Evolutionary conservation across 148 eudicot genomes (phyloP), one percentile per base, ranked within the genome.

Genomic region (Nyssa sinensis): DNA sequence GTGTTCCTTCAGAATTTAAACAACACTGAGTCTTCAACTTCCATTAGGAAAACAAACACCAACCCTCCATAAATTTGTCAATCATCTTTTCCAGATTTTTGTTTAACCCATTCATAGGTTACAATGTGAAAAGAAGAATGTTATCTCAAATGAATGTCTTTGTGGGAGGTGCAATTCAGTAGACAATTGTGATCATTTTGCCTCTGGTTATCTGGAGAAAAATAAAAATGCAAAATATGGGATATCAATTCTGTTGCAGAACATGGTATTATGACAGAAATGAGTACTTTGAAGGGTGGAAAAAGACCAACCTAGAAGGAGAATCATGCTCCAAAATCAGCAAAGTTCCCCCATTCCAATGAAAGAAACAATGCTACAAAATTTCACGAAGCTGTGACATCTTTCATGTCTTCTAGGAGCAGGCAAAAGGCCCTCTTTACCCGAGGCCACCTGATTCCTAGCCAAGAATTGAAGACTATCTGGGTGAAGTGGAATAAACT

Each of bases 401-500:
- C 47, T 62, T 29, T 30, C 68, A 37, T 53, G 19, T 19, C 73
- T 39, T 67, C 34, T 31, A 64, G 24, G 32, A 61, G 41, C 53
- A 32, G 27, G 17, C 16, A 31, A 60, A 37, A 73, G 14, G 5
- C 71, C 66, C 61, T 35, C 35, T 57, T 39, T 58, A 28, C 60
- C 73, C 32, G 57, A 70, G 33, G 58, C 76, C 72, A 73, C 41
- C 71, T 35, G 58, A 66, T 17, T 62, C 17, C 2, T 64, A 3
- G 34, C 28, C 76, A 77, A 63, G 14, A 28, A 62, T 63, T 31
- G 63, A 29, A 28, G 76, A 75, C 82, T 75, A 79, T 74, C 78
- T 62, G 60, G 75, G 62, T 71, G 84, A 65, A 47, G 61, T 21
- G 61, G 81, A 66, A 69, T 76, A 68, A 44, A 35, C 9, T 27